phyloP scores from a whole-genome alignment of 306 rosid genomes.

The Glycine soja region DNA sequence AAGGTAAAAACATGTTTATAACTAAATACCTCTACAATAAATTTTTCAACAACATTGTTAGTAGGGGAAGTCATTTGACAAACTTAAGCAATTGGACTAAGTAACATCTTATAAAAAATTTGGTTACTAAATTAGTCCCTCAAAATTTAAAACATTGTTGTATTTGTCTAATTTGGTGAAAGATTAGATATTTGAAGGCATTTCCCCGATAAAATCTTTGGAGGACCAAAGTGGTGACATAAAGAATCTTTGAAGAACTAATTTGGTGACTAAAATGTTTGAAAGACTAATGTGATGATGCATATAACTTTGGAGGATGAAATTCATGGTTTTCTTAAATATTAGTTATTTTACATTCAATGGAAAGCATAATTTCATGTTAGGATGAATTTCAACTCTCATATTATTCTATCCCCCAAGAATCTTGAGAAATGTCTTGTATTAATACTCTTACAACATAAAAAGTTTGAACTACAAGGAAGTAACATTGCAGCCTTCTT shows the following conservation, averaged over 20 bases:
- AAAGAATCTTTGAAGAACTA: neutral
- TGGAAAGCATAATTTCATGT: neutral
- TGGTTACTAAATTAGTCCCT: neutral
- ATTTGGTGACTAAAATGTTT: neutral
- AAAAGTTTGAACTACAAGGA: neutral
- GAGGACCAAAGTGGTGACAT: too few relatives aligned
- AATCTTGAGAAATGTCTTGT: conserved; percentile 19
- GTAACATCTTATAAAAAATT: neutral
- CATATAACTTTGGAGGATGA: neutral
- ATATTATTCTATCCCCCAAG: conserved; percentile 34
- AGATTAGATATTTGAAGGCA: neutral
- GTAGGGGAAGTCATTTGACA: conserved; percentile 79
- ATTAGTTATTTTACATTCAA: conserved; percentile 12
- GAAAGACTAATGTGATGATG: neutral
- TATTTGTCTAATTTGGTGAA: neutral
- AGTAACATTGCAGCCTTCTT: conserved; percentile 27
- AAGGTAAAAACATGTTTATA: neutral
- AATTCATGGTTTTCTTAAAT: neutral
- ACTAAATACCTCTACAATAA: conserved; percentile 70
- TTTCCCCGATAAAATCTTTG: neutral
- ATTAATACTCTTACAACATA: too few relatives aligned
- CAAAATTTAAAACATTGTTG: too few relatives aligned
- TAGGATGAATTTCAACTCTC: neutral
- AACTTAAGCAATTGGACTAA: conserved; percentile 78
- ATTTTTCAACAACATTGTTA: conserved; percentile 72